Conservation (phyloP, 2,329 filamentous ascomycete genomes). For the Magnaporthales sp. region DNA sequence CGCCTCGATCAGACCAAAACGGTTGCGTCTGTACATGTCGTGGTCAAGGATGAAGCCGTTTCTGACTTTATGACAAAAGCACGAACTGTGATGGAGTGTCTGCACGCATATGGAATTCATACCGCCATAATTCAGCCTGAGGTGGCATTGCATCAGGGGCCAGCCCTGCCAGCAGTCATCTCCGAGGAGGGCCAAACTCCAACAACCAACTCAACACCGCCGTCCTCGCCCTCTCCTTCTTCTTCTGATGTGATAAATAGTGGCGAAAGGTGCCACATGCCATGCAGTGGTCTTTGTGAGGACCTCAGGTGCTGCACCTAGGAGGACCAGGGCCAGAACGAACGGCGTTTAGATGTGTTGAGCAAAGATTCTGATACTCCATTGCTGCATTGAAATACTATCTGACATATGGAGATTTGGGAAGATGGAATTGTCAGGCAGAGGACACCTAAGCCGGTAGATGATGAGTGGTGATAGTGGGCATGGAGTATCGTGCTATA, state of each 20-base stretch:
- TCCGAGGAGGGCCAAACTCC: background rate
- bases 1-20: constrained; percentile 61
- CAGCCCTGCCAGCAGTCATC: background rate
- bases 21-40: constrained; percentile 61
- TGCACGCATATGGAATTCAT: constrained; percentile 67
- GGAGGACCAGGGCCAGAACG: background rate
- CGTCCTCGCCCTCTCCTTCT: background rate
- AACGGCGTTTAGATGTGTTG: background rate
- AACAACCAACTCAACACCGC: background rate
- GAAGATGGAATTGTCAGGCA: background rate
- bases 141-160: constrained; percentile 10
- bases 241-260: background rate
- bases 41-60: constrained; percentile 49
- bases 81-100: constrained; percentile 55
- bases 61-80: constrained; percentile 51
- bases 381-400: background rate
- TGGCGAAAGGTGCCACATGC: background rate
- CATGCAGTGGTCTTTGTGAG: background rate
- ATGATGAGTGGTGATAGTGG: too few relatives aligned
- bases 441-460: background rate
- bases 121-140: constrained; percentile 65
- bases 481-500: too few relatives aligned
- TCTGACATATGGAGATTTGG: background rate
- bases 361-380: background rate
- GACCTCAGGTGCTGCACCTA: background rate